These are phyloP conservation scores for Manihot esculenta DNA, from an alignment of 441 rosid species.

Conservation along the genomic window DNA sequence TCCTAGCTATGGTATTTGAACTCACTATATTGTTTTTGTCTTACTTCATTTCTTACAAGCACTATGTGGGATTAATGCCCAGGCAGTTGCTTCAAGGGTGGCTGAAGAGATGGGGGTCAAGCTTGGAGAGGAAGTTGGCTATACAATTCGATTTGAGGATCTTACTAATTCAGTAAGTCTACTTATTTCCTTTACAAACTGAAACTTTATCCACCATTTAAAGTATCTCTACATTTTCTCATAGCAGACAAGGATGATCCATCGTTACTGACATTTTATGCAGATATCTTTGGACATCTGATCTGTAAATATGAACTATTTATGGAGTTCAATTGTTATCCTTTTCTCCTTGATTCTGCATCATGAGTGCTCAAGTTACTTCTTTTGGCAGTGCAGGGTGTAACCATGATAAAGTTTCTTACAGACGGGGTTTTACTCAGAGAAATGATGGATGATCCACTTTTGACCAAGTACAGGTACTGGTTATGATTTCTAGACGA, in stretches of 20 bases:
- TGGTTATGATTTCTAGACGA: constrained; percentile 17
- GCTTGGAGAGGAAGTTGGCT: constrained; percentile 97
- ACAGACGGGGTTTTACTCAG: constrained; percentile 94
- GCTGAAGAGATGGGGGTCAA: constrained; percentile 96
- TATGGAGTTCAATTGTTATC: constrained; percentile 2
- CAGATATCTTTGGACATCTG: not conserved
- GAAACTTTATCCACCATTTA: constrained; percentile 14
- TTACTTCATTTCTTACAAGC: constrained; percentile 7
- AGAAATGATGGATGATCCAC: constrained; percentile 99
- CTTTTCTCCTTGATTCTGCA: not conserved
- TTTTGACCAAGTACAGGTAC: constrained; percentile 93
- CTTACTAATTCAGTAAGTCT: constrained; percentile 65
- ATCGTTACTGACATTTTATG: not conserved
- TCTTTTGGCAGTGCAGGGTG: constrained; percentile 59
- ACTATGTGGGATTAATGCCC: constrained; percentile 18
- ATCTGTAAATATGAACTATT: not conserved
- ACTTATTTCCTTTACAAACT: constrained; percentile 15
- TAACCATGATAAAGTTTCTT: constrained; percentile 82
- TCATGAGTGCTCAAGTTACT: constrained; percentile 22
- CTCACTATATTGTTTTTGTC: not conserved
- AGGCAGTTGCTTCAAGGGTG: constrained; percentile 97
- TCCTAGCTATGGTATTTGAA: not conserved
- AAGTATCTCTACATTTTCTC: constrained; percentile 10
- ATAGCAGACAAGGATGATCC: constrained; percentile 10
- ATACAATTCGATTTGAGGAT: constrained; percentile 91